Evolutionary conservation across 2,329 filamentous ascomycete genomes (phyloP).

Genomic region (Neopestalotiopsis clavispora): DNA sequence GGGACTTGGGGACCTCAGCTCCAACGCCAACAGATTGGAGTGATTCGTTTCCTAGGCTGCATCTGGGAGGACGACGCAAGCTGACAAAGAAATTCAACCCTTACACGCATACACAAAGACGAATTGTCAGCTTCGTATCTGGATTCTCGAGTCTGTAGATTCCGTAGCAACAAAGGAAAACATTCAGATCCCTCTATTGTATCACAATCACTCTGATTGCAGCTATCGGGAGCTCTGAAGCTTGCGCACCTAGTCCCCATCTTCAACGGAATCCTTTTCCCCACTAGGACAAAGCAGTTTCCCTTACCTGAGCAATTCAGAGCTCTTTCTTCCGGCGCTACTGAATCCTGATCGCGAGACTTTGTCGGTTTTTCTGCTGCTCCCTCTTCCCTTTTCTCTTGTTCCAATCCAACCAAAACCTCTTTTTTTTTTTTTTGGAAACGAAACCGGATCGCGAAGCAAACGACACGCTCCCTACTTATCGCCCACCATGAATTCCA

Average conservation of each 20-base stretch:
- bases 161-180: too few relatives aligned
- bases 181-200: too few relatives aligned
- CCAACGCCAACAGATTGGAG: too few relatives aligned
- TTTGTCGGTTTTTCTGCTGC: not conserved
- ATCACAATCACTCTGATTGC: too few relatives aligned
- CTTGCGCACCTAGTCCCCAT: not conserved
- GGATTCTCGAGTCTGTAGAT: too few relatives aligned
- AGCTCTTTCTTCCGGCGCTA: not conserved
- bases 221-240: too few relatives aligned
- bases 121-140: too few relatives aligned
- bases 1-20: not conserved
- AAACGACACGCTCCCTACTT: not conserved
- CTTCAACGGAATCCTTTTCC: not conserved
- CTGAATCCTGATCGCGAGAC: not conserved
- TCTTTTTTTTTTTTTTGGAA: not conserved
- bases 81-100: too few relatives aligned
- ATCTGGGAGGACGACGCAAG: too few relatives aligned
- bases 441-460: not conserved
- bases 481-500: conserved; percentile 4
- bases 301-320: not conserved
- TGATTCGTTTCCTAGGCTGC: too few relatives aligned
- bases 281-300: not conserved
- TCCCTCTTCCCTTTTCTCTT: not conserved
- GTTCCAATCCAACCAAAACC: not conserved
- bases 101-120: too few relatives aligned